Evolutionary conservation across 192 early-diverging fungal genomes (phyloP).

Genomic region (Coemansia umbellata): DNA sequence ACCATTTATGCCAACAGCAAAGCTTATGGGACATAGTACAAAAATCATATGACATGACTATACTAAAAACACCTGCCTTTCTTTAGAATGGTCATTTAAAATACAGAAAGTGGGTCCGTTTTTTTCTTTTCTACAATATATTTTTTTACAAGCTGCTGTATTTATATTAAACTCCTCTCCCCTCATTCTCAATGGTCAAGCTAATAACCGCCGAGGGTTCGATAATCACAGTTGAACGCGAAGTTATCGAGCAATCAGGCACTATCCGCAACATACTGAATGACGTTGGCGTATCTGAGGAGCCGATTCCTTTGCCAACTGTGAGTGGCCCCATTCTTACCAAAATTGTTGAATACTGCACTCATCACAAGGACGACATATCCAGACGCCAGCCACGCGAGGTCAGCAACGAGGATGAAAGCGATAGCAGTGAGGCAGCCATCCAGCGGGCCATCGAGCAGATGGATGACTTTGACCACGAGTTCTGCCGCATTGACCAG

Average conservation of each 20-base stretch:
- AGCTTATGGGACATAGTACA: not conserved
- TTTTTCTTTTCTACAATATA: not conserved
- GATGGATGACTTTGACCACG: constrained; percentile 86
- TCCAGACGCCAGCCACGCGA: constrained; percentile 12
- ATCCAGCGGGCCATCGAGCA: constrained; percentile 61
- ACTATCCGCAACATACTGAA: constrained; percentile 50
- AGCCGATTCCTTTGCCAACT: constrained; percentile 80
- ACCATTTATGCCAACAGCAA: not conserved
- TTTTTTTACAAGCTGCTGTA: not conserved
- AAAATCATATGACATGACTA: constrained; percentile 1
- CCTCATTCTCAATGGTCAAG: constrained; percentile 25
- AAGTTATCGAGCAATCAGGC: constrained; percentile 48
- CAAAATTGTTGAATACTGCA: constrained; percentile 87
- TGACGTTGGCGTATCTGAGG: constrained; percentile 26
- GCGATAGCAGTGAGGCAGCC: constrained; percentile 46
- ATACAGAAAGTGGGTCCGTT: not conserved
- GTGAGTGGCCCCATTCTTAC: constrained; percentile 82
- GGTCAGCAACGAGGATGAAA: constrained; percentile 41
- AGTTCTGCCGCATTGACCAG: constrained; percentile 91
- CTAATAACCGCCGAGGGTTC: constrained; percentile 41
- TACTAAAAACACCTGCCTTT: not conserved
- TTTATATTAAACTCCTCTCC: not conserved
- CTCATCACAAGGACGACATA: constrained; percentile 74
- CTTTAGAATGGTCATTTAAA: not conserved
- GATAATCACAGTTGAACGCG: constrained; percentile 33